Evolutionary conservation across 805 yeast species (phyloP).

Genomic region (Pichia ethanolica): DNA sequence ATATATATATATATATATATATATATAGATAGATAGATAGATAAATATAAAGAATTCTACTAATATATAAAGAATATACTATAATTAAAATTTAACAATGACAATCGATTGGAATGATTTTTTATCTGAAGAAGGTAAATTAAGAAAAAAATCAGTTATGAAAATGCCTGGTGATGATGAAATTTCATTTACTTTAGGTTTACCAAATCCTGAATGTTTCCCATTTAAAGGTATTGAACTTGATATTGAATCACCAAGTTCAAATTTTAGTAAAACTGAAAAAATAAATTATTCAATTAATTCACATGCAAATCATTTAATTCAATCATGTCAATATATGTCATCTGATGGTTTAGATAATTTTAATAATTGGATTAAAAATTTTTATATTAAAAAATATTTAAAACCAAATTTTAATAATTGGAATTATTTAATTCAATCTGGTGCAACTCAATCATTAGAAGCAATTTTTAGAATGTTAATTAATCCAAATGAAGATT

Average conservation of each 20-base stretch:
- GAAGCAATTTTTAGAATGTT: conserved; percentile 77
- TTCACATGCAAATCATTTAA: conserved; percentile 24
- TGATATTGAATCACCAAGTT: conserved; percentile 33
- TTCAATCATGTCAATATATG: conserved; percentile 47
- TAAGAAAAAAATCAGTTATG: conserved; percentile 26
- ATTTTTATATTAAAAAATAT: conserved; percentile 32
- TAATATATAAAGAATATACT: too few species aligned
- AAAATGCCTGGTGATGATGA: conserved; percentile 24
- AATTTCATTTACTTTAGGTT: conserved; percentile 50
- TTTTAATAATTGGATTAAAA: conserved; percentile 33
- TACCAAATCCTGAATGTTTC: conserved; percentile 46
- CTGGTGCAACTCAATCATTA: conserved; percentile 90
- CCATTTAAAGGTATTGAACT: conserved; percentile 33
- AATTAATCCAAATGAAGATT: conserved; percentile 62
- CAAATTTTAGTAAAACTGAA: conserved; percentile 35
- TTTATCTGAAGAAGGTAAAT: conserved; percentile 17
- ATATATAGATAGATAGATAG: too few species aligned
- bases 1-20: too few species aligned
- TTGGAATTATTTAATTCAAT: conserved; percentile 66
- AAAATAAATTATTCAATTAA: conserved; percentile 25
- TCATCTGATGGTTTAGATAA: conserved; percentile 40
- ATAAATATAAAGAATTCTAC: too few species aligned
- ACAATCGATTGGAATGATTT: conserved; percentile 14
- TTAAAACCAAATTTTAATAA: conserved; percentile 42
- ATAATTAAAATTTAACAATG: conserved; percentile 9